phyloP scores from a whole-genome alignment of 768 basidiomycete genomes.

The Suillus plorans region DNA sequence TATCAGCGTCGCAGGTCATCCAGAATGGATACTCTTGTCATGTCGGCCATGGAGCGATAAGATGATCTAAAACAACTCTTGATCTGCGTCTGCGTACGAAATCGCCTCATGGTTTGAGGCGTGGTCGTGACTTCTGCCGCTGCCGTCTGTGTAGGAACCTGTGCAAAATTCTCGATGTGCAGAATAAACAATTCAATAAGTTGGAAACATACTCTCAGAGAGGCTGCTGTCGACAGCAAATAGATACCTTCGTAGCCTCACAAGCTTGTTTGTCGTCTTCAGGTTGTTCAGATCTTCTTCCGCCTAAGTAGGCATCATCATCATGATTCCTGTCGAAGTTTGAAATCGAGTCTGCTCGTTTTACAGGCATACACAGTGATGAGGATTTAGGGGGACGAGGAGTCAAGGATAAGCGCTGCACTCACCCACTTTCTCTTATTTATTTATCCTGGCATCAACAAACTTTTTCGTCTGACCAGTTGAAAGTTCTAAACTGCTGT shows the following conservation, averaged over 20 bases:
- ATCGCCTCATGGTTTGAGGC: conserved; percentile 71
- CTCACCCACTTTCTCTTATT: not conserved
- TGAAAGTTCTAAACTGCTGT: conserved; percentile 74
- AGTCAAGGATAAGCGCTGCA: not conserved
- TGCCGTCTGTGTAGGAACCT: conserved; percentile 52
- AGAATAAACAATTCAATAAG: conserved; percentile 25
- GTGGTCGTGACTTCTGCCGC: conserved; percentile 48
- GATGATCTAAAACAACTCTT: conserved; percentile 42
- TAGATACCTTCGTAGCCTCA: conserved; percentile 17
- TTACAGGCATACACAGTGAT: not conserved
- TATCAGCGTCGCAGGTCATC: conserved; percentile 17
- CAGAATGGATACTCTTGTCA: not conserved
- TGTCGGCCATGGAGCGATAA: not conserved
- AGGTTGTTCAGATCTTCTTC: not conserved
- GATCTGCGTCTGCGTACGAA: conserved; percentile 64
- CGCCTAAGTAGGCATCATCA: not conserved
- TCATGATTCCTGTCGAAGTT: not conserved
- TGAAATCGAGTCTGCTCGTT: not conserved
- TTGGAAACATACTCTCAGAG: conserved; percentile 19
- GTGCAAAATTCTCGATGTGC: conserved; percentile 13
- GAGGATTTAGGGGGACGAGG: not conserved
- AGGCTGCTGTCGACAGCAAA: conserved; percentile 40
- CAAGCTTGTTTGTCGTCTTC: not conserved
- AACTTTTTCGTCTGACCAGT: conserved; percentile 35
- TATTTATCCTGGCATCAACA: not conserved